A percentile compares a stretch with the other conserved stretches of the same genome.
Evolutionary conservation across 495 filamentous ascomycete species (phyloP).

Genomic region (Xylaria longipes): DNA sequence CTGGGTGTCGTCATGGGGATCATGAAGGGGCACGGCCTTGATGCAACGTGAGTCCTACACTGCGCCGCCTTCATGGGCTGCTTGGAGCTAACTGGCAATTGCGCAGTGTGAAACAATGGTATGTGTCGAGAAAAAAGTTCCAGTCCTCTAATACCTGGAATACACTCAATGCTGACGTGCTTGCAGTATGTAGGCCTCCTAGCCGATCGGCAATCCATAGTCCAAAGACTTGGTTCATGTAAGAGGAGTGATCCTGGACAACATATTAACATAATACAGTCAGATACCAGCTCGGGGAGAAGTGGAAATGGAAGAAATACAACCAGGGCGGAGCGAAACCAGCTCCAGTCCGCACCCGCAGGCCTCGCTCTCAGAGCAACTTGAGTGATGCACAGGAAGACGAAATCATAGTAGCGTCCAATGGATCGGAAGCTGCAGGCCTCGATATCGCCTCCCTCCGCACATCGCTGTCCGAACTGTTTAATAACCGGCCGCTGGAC

Average conservation of each 20-base stretch:
- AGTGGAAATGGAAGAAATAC: constrained; percentile 20
- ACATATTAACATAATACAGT: neutral
- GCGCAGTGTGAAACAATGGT: constrained; percentile 14
- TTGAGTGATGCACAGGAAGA: neutral
- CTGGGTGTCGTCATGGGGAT: neutral
- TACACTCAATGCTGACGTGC: neutral
- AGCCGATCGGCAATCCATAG: neutral
- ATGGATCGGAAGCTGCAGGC: neutral
- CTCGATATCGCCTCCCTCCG: neutral
- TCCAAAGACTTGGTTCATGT: neutral
- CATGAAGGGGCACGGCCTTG: neutral
- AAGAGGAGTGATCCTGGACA: neutral
- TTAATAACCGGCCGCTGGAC: neutral
- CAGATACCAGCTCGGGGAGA: constrained; percentile 6
- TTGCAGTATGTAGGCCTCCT: constrained; percentile 9
- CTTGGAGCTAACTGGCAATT: neutral
- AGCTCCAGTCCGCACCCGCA: neutral
- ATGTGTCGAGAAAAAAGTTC: neutral
- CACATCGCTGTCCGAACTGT: neutral
- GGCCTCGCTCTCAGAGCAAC: neutral
- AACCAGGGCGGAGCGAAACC: neutral
- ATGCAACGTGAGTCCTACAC: constrained; percentile 13
- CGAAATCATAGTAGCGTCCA: neutral
- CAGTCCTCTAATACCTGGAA: neutral
- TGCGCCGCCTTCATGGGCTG: neutral